Evolutionary conservation across 2,329 filamentous ascomycete genomes (phyloP), one percentile per base, ranked within the genome.

Genomic region (Exophiala calicioides): DNA sequence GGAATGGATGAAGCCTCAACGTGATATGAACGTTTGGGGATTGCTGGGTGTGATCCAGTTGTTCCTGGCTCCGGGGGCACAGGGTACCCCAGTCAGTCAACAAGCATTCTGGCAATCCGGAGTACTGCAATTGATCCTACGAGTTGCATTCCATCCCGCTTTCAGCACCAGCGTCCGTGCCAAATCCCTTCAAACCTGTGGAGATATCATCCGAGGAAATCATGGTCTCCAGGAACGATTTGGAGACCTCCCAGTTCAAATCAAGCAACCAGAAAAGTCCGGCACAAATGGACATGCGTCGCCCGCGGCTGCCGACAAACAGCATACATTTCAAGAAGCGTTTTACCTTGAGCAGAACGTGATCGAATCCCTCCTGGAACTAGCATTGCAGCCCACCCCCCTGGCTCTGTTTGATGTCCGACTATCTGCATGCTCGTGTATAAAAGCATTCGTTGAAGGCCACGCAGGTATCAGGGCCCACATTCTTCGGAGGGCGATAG

Each of bases 21-120:
- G 82, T 48, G 90, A 93, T 64, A 89, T 93, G 63, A 97, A 96
- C 62, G 76, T 95, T 8, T 96, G 93, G 76, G 93, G 91, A 30
- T 77, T 96, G 31, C 73, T 97, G 36, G 88, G 87, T 29, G 84
- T 98, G 15, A 77, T 96, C 50, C 84, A 90, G 58, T 75, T 97
- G 48, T 96, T 98, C 63, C 74, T 98, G 16, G 80, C 86, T 5
- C 77, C 80, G 27, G 90, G 91, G n/a, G 88, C 88, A 23, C 74
- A 84, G 38, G 87, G 87, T 32, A 94, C 90, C 2, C 72, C 80
- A 23, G 82, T 86, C 54, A 98, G 97, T 60, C 93, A 97, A 67
- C 76, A 78, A 38, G 83, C 88, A 5, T 95, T 95, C 59, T 90
- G 87, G 78, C 85, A 90, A 54, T 82, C 88, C 65, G 87, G 87